Evolutionary conservation across 2,329 filamentous ascomycete species (phyloP).

Genomic region (Lasiodiplodia sp.): DNA sequence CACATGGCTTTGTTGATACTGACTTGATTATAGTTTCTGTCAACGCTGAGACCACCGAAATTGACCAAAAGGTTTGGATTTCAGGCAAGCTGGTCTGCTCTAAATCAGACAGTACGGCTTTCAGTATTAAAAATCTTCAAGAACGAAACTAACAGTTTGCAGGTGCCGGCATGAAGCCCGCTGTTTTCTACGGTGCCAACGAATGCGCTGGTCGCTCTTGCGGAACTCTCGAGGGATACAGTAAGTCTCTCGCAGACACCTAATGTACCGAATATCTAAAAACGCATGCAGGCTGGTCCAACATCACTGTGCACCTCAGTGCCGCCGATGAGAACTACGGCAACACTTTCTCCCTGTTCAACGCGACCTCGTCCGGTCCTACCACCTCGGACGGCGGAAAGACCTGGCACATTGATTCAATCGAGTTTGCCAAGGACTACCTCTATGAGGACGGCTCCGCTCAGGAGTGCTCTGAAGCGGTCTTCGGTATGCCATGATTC

Average conservation of each 20-base stretch:
- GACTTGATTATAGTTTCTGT: constrained; percentile 1
- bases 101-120: constrained; percentile 13
- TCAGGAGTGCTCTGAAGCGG: background rate
- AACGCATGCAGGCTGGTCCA: constrained; percentile 23
- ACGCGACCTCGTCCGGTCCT: constrained; percentile 21
- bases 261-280: background rate
- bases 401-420: constrained; percentile 32
- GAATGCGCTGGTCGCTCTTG: constrained; percentile 29
- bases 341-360: constrained; percentile 20
- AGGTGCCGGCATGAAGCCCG: constrained; percentile 29
- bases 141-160: background rate
- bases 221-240: constrained; percentile 28
- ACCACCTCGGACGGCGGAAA: constrained; percentile 31
- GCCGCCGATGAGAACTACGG: constrained; percentile 28
- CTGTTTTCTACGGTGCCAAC: constrained; percentile 36
- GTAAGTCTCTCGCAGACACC: background rate
- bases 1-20: background rate
- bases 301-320: constrained; percentile 30
- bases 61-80: constrained; percentile 28
- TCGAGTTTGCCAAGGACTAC: constrained; percentile 31
- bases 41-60: constrained; percentile 7
- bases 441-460: constrained; percentile 7
- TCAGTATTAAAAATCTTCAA: background rate
- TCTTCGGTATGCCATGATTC: background rate
- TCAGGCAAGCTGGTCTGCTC: constrained; percentile 20